Evolutionary conservation across 805 yeast species (phyloP), one percentile per base, ranked within the genome.

Genomic region (Priceomyces haplophilus): DNA sequence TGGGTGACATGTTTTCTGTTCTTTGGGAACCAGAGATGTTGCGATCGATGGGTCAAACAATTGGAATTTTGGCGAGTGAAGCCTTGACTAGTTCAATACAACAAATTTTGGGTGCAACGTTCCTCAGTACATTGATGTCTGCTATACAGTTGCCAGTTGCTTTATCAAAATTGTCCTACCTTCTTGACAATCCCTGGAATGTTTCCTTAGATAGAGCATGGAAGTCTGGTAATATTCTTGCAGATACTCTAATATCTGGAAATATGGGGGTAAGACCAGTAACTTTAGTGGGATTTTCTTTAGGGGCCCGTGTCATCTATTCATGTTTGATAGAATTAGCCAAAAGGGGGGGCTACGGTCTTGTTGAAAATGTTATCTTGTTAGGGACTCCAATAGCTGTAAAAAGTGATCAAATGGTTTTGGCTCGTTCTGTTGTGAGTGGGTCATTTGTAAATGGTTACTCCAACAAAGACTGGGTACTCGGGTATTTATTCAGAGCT

Each of bases 21-120:
- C 68, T 87, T 37, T 93, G 99, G 99, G 99, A 93, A 62, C 99
- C 99, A 0, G 99, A 93, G 51, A 88, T 93, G 93, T 79, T 93
- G 54, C 83, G 81, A 48, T 85, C 96, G 42, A 88, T 87, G 78
- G 99, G 99, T 59, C 97, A 93, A 62, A 93, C 99, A 0, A 91
- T 93, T 49, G 80, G 81, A 48, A 90, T 93, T 54, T 73, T 93
- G 44, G 99, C 99, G 0, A 85, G 91, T 32, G 99, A 93, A 64
- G 91, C 95, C 0, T 72, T 95, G 41, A 80, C 95, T 0, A 93
- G 91, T 51, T 88, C 97, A 3, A 83, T 93, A 35, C 99, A 93
- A 67, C 99, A 95, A 61, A 84, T 93, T 44, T 72, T 93, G 29
- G 99, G 98, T 39, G 88, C 88, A 10, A 93, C 99, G 0, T 76